phyloP scores from a whole-genome alignment of 768 basidiomycete genomes.

The Nidularia sp. region DNA sequence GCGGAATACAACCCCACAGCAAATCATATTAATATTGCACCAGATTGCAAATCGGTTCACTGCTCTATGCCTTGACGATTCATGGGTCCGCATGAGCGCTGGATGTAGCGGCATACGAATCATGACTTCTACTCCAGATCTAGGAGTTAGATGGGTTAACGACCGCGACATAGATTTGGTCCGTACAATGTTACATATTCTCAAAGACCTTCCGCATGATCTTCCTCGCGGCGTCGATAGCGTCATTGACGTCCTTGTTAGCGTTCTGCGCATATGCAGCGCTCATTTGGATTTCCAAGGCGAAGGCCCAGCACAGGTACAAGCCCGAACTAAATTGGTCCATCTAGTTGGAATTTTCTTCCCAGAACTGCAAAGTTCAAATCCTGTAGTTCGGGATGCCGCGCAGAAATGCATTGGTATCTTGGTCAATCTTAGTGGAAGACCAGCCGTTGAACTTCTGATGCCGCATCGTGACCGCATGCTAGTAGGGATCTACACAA shows the following conservation, averaged over 20 bases:
- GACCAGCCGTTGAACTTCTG: constrained; percentile 75
- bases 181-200: constrained; percentile 82
- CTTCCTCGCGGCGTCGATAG: constrained; percentile 78
- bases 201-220: constrained; percentile 93
- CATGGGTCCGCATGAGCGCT: constrained; percentile 87
- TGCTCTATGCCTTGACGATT: constrained; percentile 85
- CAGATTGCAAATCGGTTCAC: constrained; percentile 82
- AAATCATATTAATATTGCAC: constrained; percentile 67
- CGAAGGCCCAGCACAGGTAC: constrained; percentile 37
- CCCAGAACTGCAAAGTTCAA: constrained; percentile 85
- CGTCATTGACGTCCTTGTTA: constrained; percentile 71
- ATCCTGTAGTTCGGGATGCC: constrained; percentile 78
- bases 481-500: constrained; percentile 88
- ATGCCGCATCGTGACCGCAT: constrained; percentile 84
- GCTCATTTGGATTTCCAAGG: constrained; percentile 39
- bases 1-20: constrained; percentile 41
- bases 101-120: constrained; percentile 85
- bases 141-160: constrained; percentile 75
- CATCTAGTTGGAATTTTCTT: constrained; percentile 81
- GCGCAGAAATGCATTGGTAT: constrained; percentile 78
- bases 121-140: constrained; percentile 64
- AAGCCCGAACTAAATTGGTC: constrained; percentile 51
- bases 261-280: constrained; percentile 60
- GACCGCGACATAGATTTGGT: constrained; percentile 89
- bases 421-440: constrained; percentile 69